Conservation (phyloP, 1,284 basidiomycete genomes). For the Sanghuangporus baumii region DNA sequence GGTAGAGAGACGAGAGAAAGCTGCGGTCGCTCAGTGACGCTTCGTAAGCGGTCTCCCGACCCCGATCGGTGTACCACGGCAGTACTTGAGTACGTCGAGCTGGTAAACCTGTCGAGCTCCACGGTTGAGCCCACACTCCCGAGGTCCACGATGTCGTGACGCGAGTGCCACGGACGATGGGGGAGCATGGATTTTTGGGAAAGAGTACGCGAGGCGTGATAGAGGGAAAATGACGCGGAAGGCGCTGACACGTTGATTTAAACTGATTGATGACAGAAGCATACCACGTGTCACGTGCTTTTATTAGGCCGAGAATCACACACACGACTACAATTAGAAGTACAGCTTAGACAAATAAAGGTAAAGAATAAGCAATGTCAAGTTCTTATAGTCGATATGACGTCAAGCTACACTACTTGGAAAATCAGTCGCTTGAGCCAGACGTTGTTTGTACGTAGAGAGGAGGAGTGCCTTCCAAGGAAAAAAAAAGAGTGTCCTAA, state of each 20-base stretch:
- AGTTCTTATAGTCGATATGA: no score
- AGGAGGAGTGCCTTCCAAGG: neutral
- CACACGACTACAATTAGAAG: no score
- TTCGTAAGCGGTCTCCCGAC: neutral
- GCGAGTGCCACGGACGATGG: neutral
- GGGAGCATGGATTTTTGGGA: neutral
- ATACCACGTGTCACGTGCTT: no score
- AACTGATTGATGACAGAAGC: neutral
- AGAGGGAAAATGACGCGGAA: neutral
- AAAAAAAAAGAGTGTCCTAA: neutral
- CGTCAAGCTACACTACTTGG: no score
- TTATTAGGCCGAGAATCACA: no score
- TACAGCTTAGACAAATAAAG: no score
- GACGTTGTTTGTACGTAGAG: no score
- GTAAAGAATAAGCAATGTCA: no score
- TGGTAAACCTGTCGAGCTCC: neutral
- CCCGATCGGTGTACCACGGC: neutral
- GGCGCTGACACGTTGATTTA: no score
- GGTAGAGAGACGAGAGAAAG: neutral
- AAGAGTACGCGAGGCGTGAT: neutral
- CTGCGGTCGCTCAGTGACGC: neutral
- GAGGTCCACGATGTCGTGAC: neutral
- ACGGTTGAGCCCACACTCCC: neutral
- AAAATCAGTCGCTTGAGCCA: no score
- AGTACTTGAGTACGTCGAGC: neutral